Percentiles rank a stretch among this genome's conserved stretches.
Conservation (phyloP, 768 basidiomycete species). For the Suillus americanus region DNA sequence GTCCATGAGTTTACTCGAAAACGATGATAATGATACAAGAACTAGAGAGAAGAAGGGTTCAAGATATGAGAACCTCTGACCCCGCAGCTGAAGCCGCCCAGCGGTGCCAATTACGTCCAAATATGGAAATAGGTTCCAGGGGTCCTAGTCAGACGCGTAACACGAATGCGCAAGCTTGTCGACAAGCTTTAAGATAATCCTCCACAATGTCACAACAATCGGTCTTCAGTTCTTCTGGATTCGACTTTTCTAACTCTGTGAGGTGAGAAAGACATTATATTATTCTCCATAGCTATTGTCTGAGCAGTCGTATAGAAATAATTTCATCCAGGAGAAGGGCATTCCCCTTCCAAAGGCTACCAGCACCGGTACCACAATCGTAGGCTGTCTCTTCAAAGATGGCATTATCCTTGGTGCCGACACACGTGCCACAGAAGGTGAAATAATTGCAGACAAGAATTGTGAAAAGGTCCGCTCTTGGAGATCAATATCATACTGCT, state of each 20-base stretch:
- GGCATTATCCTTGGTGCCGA: conserved; percentile 96
- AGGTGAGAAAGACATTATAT: conserved; percentile 44
- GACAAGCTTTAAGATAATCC: not conserved
- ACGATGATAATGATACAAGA: conserved; percentile 3
- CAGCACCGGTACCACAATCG: conserved; percentile 96
- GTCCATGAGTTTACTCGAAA: conserved; percentile 33
- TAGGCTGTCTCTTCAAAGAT: conserved; percentile 90
- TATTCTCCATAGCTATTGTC: not conserved
- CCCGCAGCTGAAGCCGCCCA: conserved; percentile 5
- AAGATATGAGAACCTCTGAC: not conserved
- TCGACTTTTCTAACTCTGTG: conserved; percentile 75
- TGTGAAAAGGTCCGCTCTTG: conserved; percentile 84
- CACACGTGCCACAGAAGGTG: conserved; percentile 92
- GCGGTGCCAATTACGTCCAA: conserved; percentile 9
- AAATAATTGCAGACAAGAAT: conserved; percentile 98
- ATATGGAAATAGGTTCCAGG: conserved; percentile 20
- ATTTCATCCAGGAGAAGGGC: conserved; percentile 69
- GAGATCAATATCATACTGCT: conserved; percentile 1
- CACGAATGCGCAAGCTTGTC: conserved; percentile 6
- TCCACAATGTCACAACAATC: conserved; percentile 35
- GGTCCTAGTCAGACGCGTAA: conserved; percentile 31
- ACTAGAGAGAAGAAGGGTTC: not conserved
- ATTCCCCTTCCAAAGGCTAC: conserved; percentile 79
- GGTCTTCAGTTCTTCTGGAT: conserved; percentile 55
- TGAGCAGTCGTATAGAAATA: conserved; percentile 49